Base-by-base conservation (phyloP, 148 eudicot genomes). In the Pouteria glomerata region DNA sequence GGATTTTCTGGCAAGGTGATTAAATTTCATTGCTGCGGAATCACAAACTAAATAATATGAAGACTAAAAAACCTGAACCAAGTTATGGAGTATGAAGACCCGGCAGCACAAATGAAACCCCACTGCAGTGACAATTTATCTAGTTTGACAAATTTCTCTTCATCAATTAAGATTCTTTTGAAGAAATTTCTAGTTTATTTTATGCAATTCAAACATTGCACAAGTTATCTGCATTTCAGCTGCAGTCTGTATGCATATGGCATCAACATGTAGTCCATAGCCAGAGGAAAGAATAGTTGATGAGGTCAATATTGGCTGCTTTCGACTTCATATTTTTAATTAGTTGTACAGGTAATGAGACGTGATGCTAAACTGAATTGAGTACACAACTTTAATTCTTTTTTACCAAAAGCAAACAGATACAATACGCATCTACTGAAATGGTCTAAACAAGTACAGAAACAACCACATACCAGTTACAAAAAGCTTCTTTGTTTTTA, bases 401-500 rank as follows among this genome's bases (percentile, higher is more conserved):
- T 33, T 34, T 30, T 2, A 3, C 34, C 27, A 8, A 47, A 3
- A 50, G 57, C 6, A 8, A n/a, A 59, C 51, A 50, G 34, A 62
- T 47, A 23, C 55, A 41, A 16, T 33, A n/a, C 57, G 12, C 23
- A 67, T 8, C 23, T 73, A 42, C 27, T 33, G 6, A 35, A n/a
- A 19, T 68, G 23, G 44, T 52, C 47, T n/a, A 33, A 74, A 8
- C n/a, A 41, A 66, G 31, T 56, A 66, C 12, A 48, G 21, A 37
- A 68, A 53, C 21, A 47, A 75, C 37, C 74, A 68, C 75, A 48
- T 81, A 89, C 98, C 98, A 69, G 97, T 87, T 71, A 95, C 77
- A 66, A 95, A 95, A 74, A 95, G 90, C 81, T 95, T 91, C 85
- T 89, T 95, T 69, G 90, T 83, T 75, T 81, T 77, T 26, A 83